Percentiles rank a stretch among this genome's conserved stretches.
phyloP scores from a whole-genome alignment of 371 early-diverging fungal species.

The Mortierella sp. region DNA sequence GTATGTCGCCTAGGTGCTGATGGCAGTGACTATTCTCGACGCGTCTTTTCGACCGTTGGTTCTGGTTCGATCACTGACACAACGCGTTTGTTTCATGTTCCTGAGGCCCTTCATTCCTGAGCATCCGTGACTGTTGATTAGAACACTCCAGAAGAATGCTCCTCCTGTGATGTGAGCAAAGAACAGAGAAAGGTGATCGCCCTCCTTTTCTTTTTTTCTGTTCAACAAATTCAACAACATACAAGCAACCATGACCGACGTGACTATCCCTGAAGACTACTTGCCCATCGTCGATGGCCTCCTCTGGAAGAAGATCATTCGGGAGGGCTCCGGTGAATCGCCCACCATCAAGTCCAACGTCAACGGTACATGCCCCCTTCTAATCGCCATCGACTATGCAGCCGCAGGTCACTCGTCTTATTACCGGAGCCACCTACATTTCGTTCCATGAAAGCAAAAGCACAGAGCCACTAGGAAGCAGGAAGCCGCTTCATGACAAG shows the following conservation, averaged over 20 bases:
- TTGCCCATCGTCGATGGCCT: constrained; percentile 51
- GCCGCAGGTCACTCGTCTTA: neutral
- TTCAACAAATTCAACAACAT: neutral
- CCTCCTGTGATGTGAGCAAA: neutral
- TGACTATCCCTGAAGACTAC: constrained; percentile 54
- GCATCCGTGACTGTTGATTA: neutral
- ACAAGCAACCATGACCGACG: constrained; percentile 42
- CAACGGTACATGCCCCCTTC: constrained; percentile 31
- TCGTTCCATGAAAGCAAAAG: neutral
- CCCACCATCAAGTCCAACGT: constrained; percentile 42
- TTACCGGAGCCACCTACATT: neutral
- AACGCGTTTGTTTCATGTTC: constrained; percentile 1
- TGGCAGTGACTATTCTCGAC: too few species aligned
- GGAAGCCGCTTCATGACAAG: neutral
- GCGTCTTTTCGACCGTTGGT: too few species aligned
- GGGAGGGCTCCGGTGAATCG: constrained; percentile 51
- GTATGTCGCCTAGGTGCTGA: too few species aligned
- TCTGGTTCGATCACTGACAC: neutral
- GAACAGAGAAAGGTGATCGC: neutral
- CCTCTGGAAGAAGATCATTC: constrained; percentile 58
- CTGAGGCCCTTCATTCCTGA: neutral
- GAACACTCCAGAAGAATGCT: constrained; percentile 10
- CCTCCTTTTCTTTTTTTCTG: neutral
- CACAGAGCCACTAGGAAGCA: neutral
- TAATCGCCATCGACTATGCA: neutral